phyloP scores from a whole-genome alignment of 73 alveolate genomes.

The Tetrahymena thermophila region DNA sequence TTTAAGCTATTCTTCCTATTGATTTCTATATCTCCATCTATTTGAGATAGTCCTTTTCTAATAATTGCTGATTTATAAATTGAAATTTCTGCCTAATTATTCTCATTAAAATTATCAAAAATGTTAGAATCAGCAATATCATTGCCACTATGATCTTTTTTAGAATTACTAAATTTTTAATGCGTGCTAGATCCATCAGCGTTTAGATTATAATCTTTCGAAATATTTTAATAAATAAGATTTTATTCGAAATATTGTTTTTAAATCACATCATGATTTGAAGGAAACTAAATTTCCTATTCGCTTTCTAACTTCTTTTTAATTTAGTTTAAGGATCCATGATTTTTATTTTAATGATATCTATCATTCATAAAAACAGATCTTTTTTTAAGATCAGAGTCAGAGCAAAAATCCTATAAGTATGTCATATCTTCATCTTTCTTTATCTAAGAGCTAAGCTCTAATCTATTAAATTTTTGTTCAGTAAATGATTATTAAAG shows the following conservation, averaged over 20 bases:
- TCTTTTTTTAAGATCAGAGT: background rate
- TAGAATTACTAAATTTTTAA: background rate
- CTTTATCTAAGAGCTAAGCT: background rate
- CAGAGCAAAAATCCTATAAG: background rate
- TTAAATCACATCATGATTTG: background rate
- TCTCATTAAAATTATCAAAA: background rate
- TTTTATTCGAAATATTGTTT: background rate
- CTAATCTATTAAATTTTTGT: background rate
- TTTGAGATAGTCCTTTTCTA: background rate
- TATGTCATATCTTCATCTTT: background rate
- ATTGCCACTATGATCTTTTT: background rate
- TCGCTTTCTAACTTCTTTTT: background rate
- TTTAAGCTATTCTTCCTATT: background rate
- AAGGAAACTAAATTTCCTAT: background rate
- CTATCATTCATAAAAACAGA: background rate
- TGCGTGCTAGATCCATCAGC: background rate
- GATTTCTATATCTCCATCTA: background rate
- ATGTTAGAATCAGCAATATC: background rate
- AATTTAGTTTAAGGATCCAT: background rate
- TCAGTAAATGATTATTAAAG: background rate
- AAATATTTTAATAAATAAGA: background rate
- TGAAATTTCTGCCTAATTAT: background rate
- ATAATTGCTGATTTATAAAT: background rate
- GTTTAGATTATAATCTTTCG: background rate
- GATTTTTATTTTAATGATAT: background rate